Evolutionary conservation across 164 flowering plant species (phyloP), one percentile per base, ranked within the genome.

Genomic region (Aristolochia contorta): DNA sequence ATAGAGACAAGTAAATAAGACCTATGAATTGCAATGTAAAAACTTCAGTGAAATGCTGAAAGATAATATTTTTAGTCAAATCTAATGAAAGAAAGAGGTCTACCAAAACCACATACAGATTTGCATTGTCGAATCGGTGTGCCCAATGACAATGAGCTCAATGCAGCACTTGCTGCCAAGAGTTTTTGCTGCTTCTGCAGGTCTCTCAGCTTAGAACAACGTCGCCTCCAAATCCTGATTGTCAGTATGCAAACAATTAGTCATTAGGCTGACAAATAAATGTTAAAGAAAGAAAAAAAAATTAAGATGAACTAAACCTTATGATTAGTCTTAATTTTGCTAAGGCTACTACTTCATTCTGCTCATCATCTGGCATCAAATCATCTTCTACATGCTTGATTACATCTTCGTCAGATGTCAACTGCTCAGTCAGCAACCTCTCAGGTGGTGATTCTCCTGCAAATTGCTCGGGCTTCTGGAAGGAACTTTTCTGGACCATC

Each of bases 211-310:
- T 71, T 85, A 51, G 63, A 59, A 50, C 84, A 32, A 12, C 83
- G 78, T 37, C 91, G 79, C 66, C 71, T 89, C 99, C 99, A 94
- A 64, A 76, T 73, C 80, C 99, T 91, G 72, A 69, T n/a, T 63
- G 62, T 20, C 30, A 50, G 69, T 33, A 46, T 25, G 16, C 53
- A 47, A 56, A 6, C 24, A 45, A 18, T 21, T 41, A 16, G 21
- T 12, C 25, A 21, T 12, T 16, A 19, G 6, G 15, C 14, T 23
- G 10, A 46, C 12, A 56, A 23, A 45, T 46, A 15, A 20, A 22
- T 25, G 15, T 9, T 10, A 12, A n/a, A n/a, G n/a, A 47, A 22
- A 1, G 18, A 10, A 57, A 48, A 12, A 3, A 16, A n/a, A 46
- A 24, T 58, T 68, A 61, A 54, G 45, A 68, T 61, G 19, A 37